Evolutionary conservation across 768 basidiomycete species (phyloP).

Genomic region (Russula sp.): DNA sequence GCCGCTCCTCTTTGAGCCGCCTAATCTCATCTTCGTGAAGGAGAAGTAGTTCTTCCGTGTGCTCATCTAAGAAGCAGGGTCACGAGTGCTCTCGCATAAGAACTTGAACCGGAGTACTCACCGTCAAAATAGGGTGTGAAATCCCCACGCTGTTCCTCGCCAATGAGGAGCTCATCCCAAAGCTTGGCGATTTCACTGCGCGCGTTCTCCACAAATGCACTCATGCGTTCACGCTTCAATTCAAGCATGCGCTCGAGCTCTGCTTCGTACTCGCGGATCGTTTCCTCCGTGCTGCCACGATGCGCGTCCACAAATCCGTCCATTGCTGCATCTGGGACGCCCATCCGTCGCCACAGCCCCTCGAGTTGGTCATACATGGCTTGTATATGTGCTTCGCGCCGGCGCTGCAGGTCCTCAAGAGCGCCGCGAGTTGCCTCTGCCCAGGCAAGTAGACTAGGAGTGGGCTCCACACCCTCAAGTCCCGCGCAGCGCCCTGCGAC

Average conservation of each 20-base stretch:
- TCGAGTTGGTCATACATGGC: slow-evolving; percentile 91
- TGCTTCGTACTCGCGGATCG: slow-evolving; percentile 75
- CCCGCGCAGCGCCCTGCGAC: slow-evolving; percentile 34
- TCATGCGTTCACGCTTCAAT: slow-evolving; percentile 82
- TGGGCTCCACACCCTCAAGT: slow-evolving; percentile 75
- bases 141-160: slow-evolving; percentile 71
- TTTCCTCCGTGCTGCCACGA: slow-evolving; percentile 72
- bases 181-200: slow-evolving; percentile 71
- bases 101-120: slow-evolving; percentile 30
- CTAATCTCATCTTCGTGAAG: slow-evolving; percentile 83
- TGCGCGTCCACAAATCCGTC: slow-evolving; percentile 88
- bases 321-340: slow-evolving; percentile 71
- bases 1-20: slow-evolving; percentile 75
- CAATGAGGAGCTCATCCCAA: slow-evolving; percentile 83
- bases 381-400: slow-evolving; percentile 81
- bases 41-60: slow-evolving; percentile 78
- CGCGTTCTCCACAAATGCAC: slow-evolving; percentile 73
- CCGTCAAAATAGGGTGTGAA: slow-evolving; percentile 83
- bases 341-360: slow-evolving; percentile 81
- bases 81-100: neutral
- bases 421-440: slow-evolving; percentile 48
- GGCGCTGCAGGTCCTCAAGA: slow-evolving; percentile 65
- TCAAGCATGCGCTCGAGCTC: slow-evolving; percentile 89
- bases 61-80: slow-evolving; percentile 51
- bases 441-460: slow-evolving; percentile 65